Evolutionary conservation across 1,139 yeast genomes (phyloP).

Genomic region (Saccharomyces hybrid): DNA sequence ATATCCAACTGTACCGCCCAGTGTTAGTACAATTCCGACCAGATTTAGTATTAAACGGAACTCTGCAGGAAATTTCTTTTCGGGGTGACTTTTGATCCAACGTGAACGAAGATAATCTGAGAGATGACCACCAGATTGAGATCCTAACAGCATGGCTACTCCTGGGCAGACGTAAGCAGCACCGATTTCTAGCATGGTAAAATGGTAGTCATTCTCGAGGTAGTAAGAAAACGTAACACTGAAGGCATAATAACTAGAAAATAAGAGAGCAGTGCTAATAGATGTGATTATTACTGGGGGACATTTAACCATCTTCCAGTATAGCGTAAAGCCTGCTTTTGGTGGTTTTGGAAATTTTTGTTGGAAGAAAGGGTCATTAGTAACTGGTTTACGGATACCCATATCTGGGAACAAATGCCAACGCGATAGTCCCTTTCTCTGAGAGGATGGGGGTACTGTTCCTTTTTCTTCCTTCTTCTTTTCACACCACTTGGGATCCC

Average conservation of each 20-base stretch:
- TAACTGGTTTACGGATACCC: conserved; percentile 27
- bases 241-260: conserved; percentile 50
- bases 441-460: conserved; percentile 7
- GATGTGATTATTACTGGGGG: conserved; percentile 45
- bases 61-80: conserved; percentile 36
- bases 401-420: conserved; percentile 19
- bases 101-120: conserved; percentile 38
- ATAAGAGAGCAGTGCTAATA: conserved; percentile 43
- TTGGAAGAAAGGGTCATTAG: conserved; percentile 17
- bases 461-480: conserved; percentile 1
- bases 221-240: conserved; percentile 44
- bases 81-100: conserved; percentile 27
- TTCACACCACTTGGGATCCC: conserved; percentile 31
- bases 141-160: conserved; percentile 42
- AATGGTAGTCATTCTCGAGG: conserved; percentile 36
- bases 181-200: conserved; percentile 36
- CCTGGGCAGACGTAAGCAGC: conserved; percentile 52
- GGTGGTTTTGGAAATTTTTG: conserved; percentile 42
- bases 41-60: conserved; percentile 41
- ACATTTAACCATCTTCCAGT: conserved; percentile 36
- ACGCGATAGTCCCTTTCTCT: conserved; percentile 6
- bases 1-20: conserved; percentile 44
- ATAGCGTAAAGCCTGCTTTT: conserved; percentile 38
- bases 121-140: conserved; percentile 44
- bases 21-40: conserved; percentile 40